These are phyloP conservation scores for Didymella segeticola DNA, from an alignment of 2,329 filamentous ascomycete species.

Conservation along the genomic window DNA sequence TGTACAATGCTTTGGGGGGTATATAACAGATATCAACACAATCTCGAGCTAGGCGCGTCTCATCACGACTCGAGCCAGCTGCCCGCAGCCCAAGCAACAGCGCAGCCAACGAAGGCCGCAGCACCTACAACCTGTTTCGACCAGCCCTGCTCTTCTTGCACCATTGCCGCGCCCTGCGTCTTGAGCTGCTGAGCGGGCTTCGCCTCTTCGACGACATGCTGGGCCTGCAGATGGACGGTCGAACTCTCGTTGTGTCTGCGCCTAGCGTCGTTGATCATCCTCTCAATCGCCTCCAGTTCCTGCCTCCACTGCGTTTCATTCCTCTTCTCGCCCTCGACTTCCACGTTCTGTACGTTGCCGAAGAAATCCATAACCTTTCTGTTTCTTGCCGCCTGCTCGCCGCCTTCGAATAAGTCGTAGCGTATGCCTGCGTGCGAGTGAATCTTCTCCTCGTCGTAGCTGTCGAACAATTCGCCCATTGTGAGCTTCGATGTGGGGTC, in stretches of 20 bases:
- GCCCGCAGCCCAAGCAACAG: constrained; percentile 50
- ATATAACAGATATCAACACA: constrained; percentile 9
- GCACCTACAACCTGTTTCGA: constrained; percentile 50
- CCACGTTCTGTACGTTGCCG: constrained; percentile 96
- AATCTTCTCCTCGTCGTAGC: constrained; percentile 93
- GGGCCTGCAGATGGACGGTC: constrained; percentile 23
- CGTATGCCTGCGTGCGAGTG: constrained; percentile 90
- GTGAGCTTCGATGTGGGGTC: constrained; percentile 88
- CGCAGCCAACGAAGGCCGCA: constrained; percentile 48
- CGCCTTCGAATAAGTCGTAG: constrained; percentile 93
- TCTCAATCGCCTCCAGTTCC: constrained; percentile 76
- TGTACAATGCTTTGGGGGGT: constrained; percentile 4
- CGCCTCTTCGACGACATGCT: constrained; percentile 34
- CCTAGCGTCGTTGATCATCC: constrained; percentile 63
- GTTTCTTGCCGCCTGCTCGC: constrained; percentile 76
- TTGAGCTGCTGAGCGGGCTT: constrained; percentile 26
- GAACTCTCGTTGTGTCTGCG: constrained; percentile 47
- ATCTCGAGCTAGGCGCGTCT: background rate
- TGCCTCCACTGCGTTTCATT: constrained; percentile 61
- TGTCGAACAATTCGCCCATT: constrained; percentile 92
- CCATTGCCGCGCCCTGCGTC: constrained; percentile 43
- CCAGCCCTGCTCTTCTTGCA: constrained; percentile 48
- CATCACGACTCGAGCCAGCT: constrained; percentile 47
- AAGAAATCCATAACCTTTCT: constrained; percentile 96
- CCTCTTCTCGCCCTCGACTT: constrained; percentile 69